phyloP scores from a whole-genome alignment of 1,284 basidiomycete genomes.

The Papiliotrema flavescens region DNA sequence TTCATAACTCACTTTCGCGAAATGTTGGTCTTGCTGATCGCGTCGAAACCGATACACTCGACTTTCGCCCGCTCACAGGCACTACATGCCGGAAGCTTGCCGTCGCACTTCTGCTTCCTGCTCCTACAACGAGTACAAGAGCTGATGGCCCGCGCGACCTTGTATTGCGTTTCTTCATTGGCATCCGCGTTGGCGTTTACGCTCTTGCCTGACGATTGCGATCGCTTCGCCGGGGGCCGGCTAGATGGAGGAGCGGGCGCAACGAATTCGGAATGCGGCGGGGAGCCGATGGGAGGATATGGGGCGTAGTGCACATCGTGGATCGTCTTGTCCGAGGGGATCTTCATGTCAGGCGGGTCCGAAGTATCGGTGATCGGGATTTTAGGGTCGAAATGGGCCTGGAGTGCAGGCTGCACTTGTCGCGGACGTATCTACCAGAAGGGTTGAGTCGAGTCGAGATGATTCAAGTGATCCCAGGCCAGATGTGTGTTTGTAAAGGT shows the following conservation, averaged over 20 bases:
- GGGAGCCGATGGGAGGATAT: constrained; percentile 23
- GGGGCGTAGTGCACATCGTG: constrained; percentile 27
- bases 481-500: no score
- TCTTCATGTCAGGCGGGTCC: constrained; percentile 19
- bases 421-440: no score
- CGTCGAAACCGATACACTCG: constrained; percentile 52
- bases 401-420: no score
- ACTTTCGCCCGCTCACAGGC: constrained; percentile 48
- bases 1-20: constrained; percentile 45
- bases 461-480: no score
- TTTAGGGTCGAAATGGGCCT: no score
- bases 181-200: background rate
- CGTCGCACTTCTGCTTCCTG: constrained; percentile 50
- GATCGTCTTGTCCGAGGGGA: constrained; percentile 19
- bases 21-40: constrained; percentile 51
- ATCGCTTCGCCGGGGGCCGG: background rate
- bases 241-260: background rate
- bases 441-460: no score
- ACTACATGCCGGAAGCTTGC: constrained; percentile 49
- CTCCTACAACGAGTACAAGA: constrained; percentile 48
- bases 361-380: no score
- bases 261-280: constrained; percentile 7
- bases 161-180: constrained; percentile 28
- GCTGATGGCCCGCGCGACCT: constrained; percentile 49
- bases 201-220: background rate